These are phyloP conservation scores for Tylopilus cervinicoccineus DNA, from an alignment of 768 basidiomycete genomes.

Conservation along the genomic window DNA sequence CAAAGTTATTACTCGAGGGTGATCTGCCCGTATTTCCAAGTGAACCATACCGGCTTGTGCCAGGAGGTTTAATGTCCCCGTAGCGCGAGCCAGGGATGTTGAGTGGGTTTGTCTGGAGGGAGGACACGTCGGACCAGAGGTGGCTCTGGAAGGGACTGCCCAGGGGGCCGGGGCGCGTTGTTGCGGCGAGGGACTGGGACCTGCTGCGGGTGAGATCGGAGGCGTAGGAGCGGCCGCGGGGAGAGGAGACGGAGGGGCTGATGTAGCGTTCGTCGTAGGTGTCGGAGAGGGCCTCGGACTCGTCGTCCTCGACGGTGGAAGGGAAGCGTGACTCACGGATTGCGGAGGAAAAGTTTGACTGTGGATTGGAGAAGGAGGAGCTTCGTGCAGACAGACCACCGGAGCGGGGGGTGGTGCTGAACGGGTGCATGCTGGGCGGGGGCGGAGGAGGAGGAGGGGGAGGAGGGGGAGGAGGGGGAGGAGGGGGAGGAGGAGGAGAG, in stretches of 20 bases:
- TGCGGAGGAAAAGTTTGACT: conserved; percentile 54
- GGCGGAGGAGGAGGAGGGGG: background rate
- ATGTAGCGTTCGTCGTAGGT: conserved; percentile 57
- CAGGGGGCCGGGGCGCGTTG: conserved; percentile 48
- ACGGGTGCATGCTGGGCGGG: conserved; percentile 36
- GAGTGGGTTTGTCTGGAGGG: conserved; percentile 49
- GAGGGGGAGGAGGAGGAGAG: no score
- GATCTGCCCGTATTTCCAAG: conserved; percentile 55
- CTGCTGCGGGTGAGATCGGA: conserved; percentile 68
- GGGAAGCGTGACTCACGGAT: conserved; percentile 69
- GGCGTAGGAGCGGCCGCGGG: conserved; percentile 57
- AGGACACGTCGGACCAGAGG: conserved; percentile 55
- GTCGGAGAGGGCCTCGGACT: conserved; percentile 60
- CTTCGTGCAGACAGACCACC: conserved; percentile 64
- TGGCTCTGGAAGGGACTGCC: conserved; percentile 43
- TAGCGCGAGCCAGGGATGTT: conserved; percentile 53
- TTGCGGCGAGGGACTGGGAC: conserved; percentile 70
- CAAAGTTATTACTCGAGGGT: conserved; percentile 48
- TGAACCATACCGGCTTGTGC: conserved; percentile 59
- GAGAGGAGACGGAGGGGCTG: conserved; percentile 37
- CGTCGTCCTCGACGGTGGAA: conserved; percentile 81
- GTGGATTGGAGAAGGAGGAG: conserved; percentile 63
- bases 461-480: background rate
- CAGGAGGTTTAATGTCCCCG: conserved; percentile 61
- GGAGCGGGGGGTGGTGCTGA: conserved; percentile 50